Evolutionary conservation across 2,329 filamentous ascomycete genomes (phyloP).

Genomic region (Dryadomyces quercus-mongolicae): DNA sequence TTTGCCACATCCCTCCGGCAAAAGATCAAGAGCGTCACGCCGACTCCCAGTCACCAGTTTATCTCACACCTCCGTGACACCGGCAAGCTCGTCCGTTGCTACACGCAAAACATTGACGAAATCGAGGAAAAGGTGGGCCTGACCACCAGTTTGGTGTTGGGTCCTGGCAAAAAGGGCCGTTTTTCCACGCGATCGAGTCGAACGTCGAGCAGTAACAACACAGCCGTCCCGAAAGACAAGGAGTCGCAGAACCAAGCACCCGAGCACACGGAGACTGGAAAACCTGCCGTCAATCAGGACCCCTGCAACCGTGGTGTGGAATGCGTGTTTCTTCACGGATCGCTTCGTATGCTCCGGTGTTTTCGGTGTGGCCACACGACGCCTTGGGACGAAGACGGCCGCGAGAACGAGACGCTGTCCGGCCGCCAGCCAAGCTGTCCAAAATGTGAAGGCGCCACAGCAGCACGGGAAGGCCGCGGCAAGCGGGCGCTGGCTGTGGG

Average conservation of each 20-base stretch:
- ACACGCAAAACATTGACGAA: slow-evolving; percentile 66
- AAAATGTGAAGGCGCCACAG: slow-evolving; percentile 49
- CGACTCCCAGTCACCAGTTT: slow-evolving; percentile 56
- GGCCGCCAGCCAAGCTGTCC: slow-evolving; percentile 58
- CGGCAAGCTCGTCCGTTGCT: slow-evolving; percentile 57
- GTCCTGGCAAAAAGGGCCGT: slow-evolving; percentile 47
- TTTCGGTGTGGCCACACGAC: slow-evolving; percentile 46
- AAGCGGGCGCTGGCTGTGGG: slow-evolving; percentile 57
- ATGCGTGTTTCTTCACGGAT: slow-evolving; percentile 61
- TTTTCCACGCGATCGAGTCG: slow-evolving; percentile 30
- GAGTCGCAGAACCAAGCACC: neutral
- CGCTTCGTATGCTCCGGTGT: slow-evolving; percentile 52
- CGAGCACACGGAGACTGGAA: neutral
- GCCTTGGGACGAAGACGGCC: slow-evolving; percentile 45
- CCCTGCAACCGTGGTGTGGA: slow-evolving; percentile 36
- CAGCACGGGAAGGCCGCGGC: slow-evolving; percentile 49
- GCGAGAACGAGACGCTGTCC: slow-evolving; percentile 43
- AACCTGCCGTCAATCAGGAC: slow-evolving; percentile 3
- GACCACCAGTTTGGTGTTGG: slow-evolving; percentile 47
- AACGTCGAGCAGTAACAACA: neutral
- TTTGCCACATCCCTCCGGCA: slow-evolving; percentile 58
- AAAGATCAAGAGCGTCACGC: slow-evolving; percentile 49
- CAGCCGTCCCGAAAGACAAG: neutral
- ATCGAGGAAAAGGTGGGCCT: slow-evolving; percentile 60
- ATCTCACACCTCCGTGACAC: slow-evolving; percentile 54